A percentile compares a stretch with the other conserved stretches of the same genome.
phyloP scores from a whole-genome alignment of 352 stramenopile genomes.

The Blastocystis sp. region DNA sequence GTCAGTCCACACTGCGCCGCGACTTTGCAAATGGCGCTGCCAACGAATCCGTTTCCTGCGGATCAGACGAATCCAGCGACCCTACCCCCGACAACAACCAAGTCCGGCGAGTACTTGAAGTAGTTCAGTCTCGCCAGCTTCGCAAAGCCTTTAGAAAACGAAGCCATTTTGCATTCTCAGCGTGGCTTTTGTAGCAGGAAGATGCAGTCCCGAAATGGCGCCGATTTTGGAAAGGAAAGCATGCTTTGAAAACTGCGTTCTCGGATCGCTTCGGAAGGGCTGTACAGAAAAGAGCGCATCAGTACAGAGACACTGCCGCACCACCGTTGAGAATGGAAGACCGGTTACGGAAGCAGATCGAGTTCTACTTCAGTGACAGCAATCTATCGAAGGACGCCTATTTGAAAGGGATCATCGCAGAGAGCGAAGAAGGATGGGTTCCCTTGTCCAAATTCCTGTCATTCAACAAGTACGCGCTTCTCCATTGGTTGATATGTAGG shows the following conservation, averaged over 20 bases:
- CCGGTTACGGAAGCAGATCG: not conserved
- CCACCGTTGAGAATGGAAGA: not conserved
- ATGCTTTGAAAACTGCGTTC: too few species aligned
- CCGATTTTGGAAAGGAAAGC: not conserved
- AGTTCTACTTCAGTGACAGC: constrained; percentile 55
- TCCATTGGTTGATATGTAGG: not conserved
- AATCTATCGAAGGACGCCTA: constrained; percentile 18
- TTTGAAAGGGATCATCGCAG: not conserved
- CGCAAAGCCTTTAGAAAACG: not conserved
- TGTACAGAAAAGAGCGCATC: too few species aligned
- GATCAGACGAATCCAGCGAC: not conserved
- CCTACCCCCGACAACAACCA: constrained; percentile 54
- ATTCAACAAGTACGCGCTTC: constrained; percentile 8
- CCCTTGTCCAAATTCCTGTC: not conserved
- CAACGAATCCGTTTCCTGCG: constrained; percentile 57
- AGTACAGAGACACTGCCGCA: too few species aligned
- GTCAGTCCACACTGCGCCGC: constrained; percentile 29
- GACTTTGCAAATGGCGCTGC: constrained; percentile 36
- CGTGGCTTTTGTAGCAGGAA: not conserved
- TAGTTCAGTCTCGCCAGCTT: not conserved
- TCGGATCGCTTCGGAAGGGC: too few species aligned
- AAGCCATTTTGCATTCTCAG: not conserved
- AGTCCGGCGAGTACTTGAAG: not conserved
- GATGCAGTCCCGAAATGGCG: not conserved
- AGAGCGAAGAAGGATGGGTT: constrained; percentile 3